Conservation (phyloP, 2,329 filamentous ascomycete species). For the Fusarium sambucinum region DNA sequence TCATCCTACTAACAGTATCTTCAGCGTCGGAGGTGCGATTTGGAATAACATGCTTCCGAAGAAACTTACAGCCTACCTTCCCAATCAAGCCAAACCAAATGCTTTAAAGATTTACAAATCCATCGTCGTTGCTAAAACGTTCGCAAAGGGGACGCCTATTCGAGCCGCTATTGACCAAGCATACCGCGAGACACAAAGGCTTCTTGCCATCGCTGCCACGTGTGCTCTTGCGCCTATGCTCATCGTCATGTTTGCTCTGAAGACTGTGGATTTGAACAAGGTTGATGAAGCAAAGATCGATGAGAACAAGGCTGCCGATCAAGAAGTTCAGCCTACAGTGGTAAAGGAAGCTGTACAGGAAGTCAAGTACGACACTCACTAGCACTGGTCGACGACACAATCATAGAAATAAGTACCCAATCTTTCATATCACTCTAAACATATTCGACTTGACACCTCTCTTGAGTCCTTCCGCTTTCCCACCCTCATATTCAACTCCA, state of each 20-base stretch:
- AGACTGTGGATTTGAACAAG: conserved; percentile 42
- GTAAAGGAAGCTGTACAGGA: neutral
- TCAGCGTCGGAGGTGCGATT: conserved; percentile 53
- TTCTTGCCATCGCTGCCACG: conserved; percentile 46
- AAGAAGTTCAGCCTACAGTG: neutral
- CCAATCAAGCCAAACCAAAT: conserved; percentile 36
- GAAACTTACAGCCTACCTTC: conserved; percentile 46
- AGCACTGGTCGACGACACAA: too few species aligned
- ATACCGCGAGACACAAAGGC: conserved; percentile 47
- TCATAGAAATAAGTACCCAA: too few species aligned
- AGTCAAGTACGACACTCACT: neutral
- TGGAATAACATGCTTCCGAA: conserved; percentile 50
- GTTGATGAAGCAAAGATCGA: conserved; percentile 30
- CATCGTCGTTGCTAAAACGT: conserved; percentile 47
- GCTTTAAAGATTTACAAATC: conserved; percentile 48
- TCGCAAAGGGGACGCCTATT: conserved; percentile 35
- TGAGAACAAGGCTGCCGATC: conserved; percentile 22
- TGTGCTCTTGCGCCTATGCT: conserved; percentile 44
- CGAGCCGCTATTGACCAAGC: conserved; percentile 45
- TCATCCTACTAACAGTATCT: neutral
- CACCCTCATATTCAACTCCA: conserved; percentile 81
- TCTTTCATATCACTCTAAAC: conserved; percentile 72
- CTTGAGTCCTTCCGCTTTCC: conserved; percentile 78
- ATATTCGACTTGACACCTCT: conserved; percentile 80
- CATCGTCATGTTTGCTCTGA: conserved; percentile 45